Evolutionary conservation across 2,329 filamentous ascomycete genomes (phyloP).

Genomic region (Fusarium tuaranense): DNA sequence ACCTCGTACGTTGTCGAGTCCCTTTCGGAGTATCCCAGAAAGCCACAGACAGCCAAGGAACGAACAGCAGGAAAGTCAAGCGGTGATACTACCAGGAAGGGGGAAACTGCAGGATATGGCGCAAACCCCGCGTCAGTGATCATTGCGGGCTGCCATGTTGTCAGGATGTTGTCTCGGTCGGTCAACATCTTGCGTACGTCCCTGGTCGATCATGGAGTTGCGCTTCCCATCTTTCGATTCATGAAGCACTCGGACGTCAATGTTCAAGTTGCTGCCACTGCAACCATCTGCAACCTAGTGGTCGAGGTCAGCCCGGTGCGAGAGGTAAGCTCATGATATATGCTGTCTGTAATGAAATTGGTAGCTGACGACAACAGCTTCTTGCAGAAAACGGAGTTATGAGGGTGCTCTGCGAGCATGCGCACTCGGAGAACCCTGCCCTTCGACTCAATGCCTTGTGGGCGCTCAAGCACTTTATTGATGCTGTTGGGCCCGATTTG

Average conservation of each 20-base stretch:
- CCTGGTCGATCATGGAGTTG: slow-evolving; percentile 86
- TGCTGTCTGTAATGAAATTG: background rate
- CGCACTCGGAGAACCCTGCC: slow-evolving; percentile 82
- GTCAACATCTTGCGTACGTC: slow-evolving; percentile 87
- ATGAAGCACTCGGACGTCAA: slow-evolving; percentile 80
- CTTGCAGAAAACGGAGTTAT: slow-evolving; percentile 81
- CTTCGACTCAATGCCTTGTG: slow-evolving; percentile 89
- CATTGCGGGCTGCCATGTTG: slow-evolving; percentile 85
- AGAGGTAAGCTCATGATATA: slow-evolving; percentile 68
- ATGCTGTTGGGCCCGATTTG: slow-evolving; percentile 75
- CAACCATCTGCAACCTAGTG: slow-evolving; percentile 86
- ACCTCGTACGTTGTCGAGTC: slow-evolving; percentile 87
- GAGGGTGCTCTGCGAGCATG: slow-evolving; percentile 83
- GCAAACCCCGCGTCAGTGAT: slow-evolving; percentile 81
- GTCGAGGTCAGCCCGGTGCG: slow-evolving; percentile 93
- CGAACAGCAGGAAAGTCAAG: slow-evolving; percentile 53
- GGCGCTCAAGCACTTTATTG: slow-evolving; percentile 92
- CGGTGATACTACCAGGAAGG: slow-evolving; percentile 46
- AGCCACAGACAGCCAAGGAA: slow-evolving; percentile 59
- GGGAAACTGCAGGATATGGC: slow-evolving; percentile 67
- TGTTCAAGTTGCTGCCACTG: slow-evolving; percentile 87
- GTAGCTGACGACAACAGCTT: slow-evolving; percentile 61
- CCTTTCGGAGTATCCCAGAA: slow-evolving; percentile 68
- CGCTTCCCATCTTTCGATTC: slow-evolving; percentile 80
- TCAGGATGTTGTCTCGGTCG: slow-evolving; percentile 85